Conservation (phyloP, 805 yeast genomes). For the Candida golubevii region DNA sequence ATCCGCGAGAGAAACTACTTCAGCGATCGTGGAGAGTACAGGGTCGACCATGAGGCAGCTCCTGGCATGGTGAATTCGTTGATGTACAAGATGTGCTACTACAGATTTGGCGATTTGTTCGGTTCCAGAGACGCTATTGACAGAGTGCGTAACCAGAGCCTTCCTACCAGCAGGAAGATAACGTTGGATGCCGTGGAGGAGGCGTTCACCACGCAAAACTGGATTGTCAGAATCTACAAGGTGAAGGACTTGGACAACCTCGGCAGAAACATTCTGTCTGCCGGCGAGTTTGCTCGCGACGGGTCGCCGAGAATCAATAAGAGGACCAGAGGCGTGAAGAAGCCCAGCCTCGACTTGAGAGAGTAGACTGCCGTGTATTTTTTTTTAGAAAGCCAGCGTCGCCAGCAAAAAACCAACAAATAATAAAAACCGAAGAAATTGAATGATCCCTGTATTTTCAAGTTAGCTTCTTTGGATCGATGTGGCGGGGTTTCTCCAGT, state of each 20-base stretch:
- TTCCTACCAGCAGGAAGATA: slow-evolving; percentile 46
- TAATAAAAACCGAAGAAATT: neutral
- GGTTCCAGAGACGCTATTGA: slow-evolving; percentile 63
- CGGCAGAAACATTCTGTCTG: slow-evolving; percentile 72
- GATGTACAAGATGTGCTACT: slow-evolving; percentile 92
- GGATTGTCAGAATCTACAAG: slow-evolving; percentile 93
- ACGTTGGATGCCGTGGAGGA: slow-evolving; percentile 80
- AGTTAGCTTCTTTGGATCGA: too few species aligned
- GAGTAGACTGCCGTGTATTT: slow-evolving; percentile 19
- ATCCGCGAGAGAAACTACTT: slow-evolving; percentile 80
- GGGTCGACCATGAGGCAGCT: slow-evolving; percentile 78
- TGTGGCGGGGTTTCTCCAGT: too few species aligned
- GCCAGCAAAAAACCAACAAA: neutral
- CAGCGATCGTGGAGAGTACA: slow-evolving; percentile 82
- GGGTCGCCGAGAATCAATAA: slow-evolving; percentile 29
- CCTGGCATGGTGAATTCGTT: slow-evolving; percentile 82
- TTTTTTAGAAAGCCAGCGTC: neutral
- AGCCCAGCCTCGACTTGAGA: slow-evolving; percentile 52
- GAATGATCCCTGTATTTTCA: neutral
- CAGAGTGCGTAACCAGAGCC: slow-evolving; percentile 82
- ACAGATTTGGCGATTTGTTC: slow-evolving; percentile 73
- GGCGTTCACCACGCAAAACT: slow-evolving; percentile 91
- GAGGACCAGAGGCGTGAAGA: slow-evolving; percentile 42
- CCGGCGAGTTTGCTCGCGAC: slow-evolving; percentile 48
- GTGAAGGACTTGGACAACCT: slow-evolving; percentile 82